Evolutionary conservation across 768 basidiomycete species (phyloP), one percentile per base, ranked within the genome.

Genomic region (Rubroboletus satanas): DNA sequence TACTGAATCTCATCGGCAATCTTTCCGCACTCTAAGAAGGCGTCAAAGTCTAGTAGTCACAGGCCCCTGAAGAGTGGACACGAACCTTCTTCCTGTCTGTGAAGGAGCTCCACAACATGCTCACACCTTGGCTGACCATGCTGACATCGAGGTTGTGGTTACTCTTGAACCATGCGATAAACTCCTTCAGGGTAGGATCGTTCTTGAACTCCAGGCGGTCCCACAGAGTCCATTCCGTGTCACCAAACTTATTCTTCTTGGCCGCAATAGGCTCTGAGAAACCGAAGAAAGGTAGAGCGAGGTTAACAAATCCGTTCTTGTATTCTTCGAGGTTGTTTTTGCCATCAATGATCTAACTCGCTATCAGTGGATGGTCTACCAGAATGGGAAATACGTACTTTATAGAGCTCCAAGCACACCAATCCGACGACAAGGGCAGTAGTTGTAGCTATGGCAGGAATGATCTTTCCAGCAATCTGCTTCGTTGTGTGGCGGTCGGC

Each of bases 381-480:
- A 3, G 33, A 3, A 43, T 11, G 9, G 14, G 29, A 42, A 36
- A 38, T 14, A 41, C 56, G 31, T 62, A 89, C 92, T 85, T 99
- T 99, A 80, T 96, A 98, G 38, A 99, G 81, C 74, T 99, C 97
- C 49, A 98, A 73, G 72, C 96, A 98, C 44, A 96, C 92, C 54
- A 98, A 73, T 18, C 96, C 96, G n/a, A 93, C 93, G 45, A 97
- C 90, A 47, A 98, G 82, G 17, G 94, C 87, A 1, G 97, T 98
- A 5, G 96, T 98, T 6, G 96, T 98, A n/a, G 95, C 96, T 66
- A 98, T 98, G 21, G 97, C 97, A 54, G 97, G 97, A 60, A 99
- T 98, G 68, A 98, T 98, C 79, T 98, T 98, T 46, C 97, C 96
- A 14, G 95, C 95, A 66, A 98, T 96, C 71, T 94, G 90, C 77